A percentile compares a stretch with the other conserved stretches of the same genome.
These are phyloP conservation scores for Suillus cothurnatus DNA, from an alignment of 768 basidiomycete genomes.

Conservation along the genomic window DNA sequence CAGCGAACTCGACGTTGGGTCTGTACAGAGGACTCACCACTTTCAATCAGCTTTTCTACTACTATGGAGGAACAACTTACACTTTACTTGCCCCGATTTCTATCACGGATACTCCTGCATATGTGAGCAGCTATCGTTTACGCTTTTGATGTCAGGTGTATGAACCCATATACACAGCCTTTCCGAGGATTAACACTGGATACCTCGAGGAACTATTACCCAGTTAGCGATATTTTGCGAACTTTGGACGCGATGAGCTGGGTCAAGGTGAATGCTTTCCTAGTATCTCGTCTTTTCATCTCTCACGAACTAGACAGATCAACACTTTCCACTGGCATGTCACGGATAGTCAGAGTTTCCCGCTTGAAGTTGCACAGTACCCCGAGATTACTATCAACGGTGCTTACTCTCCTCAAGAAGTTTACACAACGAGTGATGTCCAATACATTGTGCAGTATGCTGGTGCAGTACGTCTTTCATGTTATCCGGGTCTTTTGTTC, in stretches of 20 bases:
- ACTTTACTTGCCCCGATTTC: constrained; percentile 40
- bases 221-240: constrained; percentile 56
- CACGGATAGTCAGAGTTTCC: constrained; percentile 55
- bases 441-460: constrained; percentile 63
- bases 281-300: not conserved
- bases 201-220: constrained; percentile 47
- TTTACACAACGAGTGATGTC: constrained; percentile 49
- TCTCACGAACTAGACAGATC: constrained; percentile 32
- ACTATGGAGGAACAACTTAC: constrained; percentile 35
- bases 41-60: constrained; percentile 58
- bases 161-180: constrained; percentile 20
- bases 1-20: constrained; percentile 50
- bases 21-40: constrained; percentile 56
- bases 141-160: constrained; percentile 7
- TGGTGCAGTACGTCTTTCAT: constrained; percentile 52
- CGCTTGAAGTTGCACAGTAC: constrained; percentile 41
- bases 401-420: constrained; percentile 38
- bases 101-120: constrained; percentile 50
- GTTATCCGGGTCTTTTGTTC: not conserved
- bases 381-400: constrained; percentile 45
- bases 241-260: constrained; percentile 77
- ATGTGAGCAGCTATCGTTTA: constrained; percentile 41
- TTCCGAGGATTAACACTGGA: constrained; percentile 48
- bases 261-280: constrained; percentile 52
- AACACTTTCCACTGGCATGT: constrained; percentile 53